Evolutionary conservation across 2,329 filamentous ascomycete genomes (phyloP).

Genomic region (Pseudopyrenochaeta lycopersici): DNA sequence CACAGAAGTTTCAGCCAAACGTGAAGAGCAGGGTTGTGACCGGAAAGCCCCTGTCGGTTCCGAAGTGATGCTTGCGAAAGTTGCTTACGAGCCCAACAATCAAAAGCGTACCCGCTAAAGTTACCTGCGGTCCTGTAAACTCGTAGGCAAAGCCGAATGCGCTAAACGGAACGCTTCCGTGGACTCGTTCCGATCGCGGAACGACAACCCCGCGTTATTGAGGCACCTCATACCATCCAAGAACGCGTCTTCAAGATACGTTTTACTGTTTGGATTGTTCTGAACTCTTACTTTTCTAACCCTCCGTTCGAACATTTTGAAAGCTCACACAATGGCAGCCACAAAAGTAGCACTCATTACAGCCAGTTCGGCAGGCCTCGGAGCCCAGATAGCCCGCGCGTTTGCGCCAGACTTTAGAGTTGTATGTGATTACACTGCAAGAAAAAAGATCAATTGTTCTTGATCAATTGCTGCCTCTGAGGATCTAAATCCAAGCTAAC

Average conservation of each 20-base stretch:
- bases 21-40: too few species aligned
- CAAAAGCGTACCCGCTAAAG: too few species aligned
- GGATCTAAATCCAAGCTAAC: background rate
- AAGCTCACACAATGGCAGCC: slow-evolving; percentile 40
- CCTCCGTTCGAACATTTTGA: background rate
- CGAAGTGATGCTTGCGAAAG: too few species aligned
- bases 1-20: too few species aligned
- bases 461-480: background rate
- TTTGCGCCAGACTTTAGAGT: slow-evolving; percentile 58
- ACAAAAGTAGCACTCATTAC: slow-evolving; percentile 59
- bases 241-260: background rate
- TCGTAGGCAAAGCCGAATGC: too few species aligned
- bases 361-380: slow-evolving; percentile 58
- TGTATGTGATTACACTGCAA: slow-evolving; percentile 39
- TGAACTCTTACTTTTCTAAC: background rate
- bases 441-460: background rate
- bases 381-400: slow-evolving; percentile 57
- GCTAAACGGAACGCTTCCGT: slow-evolving; percentile 14
- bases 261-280: background rate
- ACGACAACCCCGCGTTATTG: slow-evolving; percentile 13
- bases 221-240: background rate
- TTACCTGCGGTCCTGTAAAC: too few species aligned
- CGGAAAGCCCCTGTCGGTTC: too few species aligned
- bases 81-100: too few species aligned
- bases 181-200: slow-evolving; percentile 12